These are phyloP conservation scores for Sequoiadendron giganteum DNA, from an alignment of 75 land plant genomes.

Conservation along the genomic window DNA sequence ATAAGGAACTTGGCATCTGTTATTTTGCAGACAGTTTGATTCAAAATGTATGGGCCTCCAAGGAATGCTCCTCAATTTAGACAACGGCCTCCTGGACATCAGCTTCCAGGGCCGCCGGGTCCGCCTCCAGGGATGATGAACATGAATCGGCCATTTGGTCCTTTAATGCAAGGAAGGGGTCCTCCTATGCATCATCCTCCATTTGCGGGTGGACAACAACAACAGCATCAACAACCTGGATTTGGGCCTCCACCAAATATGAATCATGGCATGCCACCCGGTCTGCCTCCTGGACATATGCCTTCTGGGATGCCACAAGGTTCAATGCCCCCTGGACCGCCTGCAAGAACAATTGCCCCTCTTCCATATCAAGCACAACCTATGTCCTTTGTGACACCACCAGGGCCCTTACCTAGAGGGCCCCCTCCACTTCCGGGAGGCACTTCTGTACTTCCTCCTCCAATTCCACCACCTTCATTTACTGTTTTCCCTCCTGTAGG, in stretches of 20 bases:
- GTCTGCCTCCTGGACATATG: slow-evolving; percentile 6
- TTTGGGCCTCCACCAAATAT: slow-evolving; percentile 11
- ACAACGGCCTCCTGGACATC: slow-evolving; percentile 32
- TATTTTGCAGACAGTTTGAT: neutral
- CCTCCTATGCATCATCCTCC: slow-evolving; percentile 7
- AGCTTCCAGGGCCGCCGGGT: slow-evolving; percentile 16
- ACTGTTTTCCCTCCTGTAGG: slow-evolving; percentile 17
- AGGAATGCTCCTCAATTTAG: slow-evolving; percentile 29
- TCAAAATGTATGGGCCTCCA: slow-evolving; percentile 35
- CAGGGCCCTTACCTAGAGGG: slow-evolving; percentile 11
- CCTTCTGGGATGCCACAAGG: slow-evolving; percentile 13
- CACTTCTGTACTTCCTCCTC: slow-evolving; percentile 14
- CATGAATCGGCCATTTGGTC: slow-evolving; percentile 11
- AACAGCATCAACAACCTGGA: slow-evolving; percentile 4
- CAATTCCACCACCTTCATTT: slow-evolving; percentile 28
- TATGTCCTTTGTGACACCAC: slow-evolving; percentile 12
- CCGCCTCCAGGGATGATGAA: slow-evolving; percentile 14
- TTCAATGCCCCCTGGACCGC: slow-evolving; percentile 6
- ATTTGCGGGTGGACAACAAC: slow-evolving; percentile 9
- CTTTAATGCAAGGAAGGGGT: neutral
- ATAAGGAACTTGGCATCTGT: neutral
- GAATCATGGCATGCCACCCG: neutral
- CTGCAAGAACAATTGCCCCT: neutral
- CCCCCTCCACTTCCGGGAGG: slow-evolving; percentile 9
- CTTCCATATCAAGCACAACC: slow-evolving; percentile 18